Conservation (phyloP, 148 eudicot species). For the Amaranthus hypochondriacus region DNA sequence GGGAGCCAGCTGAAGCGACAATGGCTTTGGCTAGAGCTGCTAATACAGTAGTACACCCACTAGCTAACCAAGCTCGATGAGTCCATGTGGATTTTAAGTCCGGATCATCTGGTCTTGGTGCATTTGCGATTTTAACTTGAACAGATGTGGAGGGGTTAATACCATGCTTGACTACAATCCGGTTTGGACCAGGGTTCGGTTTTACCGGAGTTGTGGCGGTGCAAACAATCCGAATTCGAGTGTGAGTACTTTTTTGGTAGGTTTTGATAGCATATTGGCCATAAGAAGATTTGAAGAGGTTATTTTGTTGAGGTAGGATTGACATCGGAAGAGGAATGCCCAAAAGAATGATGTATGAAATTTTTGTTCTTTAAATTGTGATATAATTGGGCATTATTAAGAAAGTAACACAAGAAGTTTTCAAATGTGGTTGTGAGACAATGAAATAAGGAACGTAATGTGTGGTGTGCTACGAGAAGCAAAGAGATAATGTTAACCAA, state of each 20-base stretch:
- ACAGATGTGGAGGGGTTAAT: background rate
- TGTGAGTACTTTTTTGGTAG: background rate
- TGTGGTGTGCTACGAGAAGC: conserved; percentile 1
- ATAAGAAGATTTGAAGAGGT: conserved; percentile 21
- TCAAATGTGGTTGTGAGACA: conserved; percentile 14
- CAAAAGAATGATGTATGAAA: background rate
- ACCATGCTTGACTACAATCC: conserved; percentile 14
- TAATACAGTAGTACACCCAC: conserved; percentile 66
- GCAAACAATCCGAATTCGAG: conserved; percentile 27
- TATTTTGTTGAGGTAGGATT: conserved; percentile 44
- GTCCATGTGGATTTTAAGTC: conserved; percentile 57
- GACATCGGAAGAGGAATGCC: conserved; percentile 36
- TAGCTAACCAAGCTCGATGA: conserved; percentile 69
- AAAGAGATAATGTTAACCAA: background rate
- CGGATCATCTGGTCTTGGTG: conserved; percentile 45
- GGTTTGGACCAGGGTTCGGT: conserved; percentile 13
- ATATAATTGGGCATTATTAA: background rate
- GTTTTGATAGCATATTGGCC: conserved; percentile 10
- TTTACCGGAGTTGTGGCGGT: conserved; percentile 30
- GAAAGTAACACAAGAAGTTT: background rate
- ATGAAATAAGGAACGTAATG: background rate
- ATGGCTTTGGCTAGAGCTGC: conserved; percentile 51
- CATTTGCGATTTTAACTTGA: background rate
- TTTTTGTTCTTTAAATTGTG: background rate
- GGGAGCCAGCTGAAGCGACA: conserved; percentile 29